Evolutionary conservation across 2,329 filamentous ascomycete species (phyloP), one percentile per base, ranked within the genome.

Genomic region (Hymenoscyphus salicellus): DNA sequence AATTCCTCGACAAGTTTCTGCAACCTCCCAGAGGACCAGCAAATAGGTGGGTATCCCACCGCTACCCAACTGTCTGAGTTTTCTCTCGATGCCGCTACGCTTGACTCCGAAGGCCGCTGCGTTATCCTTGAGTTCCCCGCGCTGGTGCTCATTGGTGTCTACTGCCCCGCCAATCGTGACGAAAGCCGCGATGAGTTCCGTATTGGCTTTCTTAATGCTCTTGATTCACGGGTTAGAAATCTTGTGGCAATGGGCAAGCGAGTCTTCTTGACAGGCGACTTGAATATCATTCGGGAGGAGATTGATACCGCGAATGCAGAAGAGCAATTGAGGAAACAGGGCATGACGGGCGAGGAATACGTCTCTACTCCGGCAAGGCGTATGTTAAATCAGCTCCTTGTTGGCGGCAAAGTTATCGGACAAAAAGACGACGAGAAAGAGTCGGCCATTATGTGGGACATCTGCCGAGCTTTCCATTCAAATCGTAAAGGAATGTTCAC

Each of bases 91-190:
- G 87, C 91, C 52, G 81, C 83, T 1, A 83, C 83, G 0, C 84
- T 98, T 7, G 95, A 99, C 75, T 91, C 91, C 0, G 95, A 99
- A 80, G 95, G 95, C 0, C 89, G 95, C 58, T 97, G 93, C 71
- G 87, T 98, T 7, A 83, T 97, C 55, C 82, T 99, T 3, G 95
- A 98, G 74, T 98, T 99, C 71, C 92, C 93, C 0, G 93, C 92
- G 2, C 98, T 99, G 75, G 92, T 99, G 4, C 84, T 99, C 17
- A 85, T 99, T 60, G 95, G 94, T 3, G 89, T 96, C 1, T 98
- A 99, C 78, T 92, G 91, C 71, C 95, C 95, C 11, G 95, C 94
- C 26, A 93, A 90, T 72, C 88, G 93, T 65, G 93, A 97, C 72
- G 92, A 95, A 66, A 86, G 86, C 2, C 86, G 95, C 30, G 89